Evolutionary conservation across 257 asterid genomes (phyloP), one percentile per base, ranked within the genome.

Genomic region (Solanum pimpinellifolium): DNA sequence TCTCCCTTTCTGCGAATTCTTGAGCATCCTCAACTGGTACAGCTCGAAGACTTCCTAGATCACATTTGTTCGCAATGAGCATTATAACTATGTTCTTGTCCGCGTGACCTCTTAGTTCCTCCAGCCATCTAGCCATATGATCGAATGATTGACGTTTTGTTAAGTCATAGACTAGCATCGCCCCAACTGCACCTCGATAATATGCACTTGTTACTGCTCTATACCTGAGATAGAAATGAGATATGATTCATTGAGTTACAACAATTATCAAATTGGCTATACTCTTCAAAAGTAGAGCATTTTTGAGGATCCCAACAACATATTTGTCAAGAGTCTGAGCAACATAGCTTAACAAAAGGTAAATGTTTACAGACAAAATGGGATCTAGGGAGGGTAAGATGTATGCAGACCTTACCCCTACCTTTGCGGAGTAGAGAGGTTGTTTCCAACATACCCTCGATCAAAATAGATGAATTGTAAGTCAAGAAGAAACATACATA

Each of bases 131-230:
- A 2, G 95, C 97, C 95, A 95, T 94, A 92, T 95, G 96, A 66
- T 95, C 98, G 60, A 95, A 95, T 5, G 98, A 95, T 87, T 94
- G 98, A 0, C 97, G 97, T 87, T 95, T 95, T 9, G 98, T 85
- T 90, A 95, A 92, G 89, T 95, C 98, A 18, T 93, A 95, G 0
- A 95, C 97, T 85, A 94, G 70, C 98, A 95, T 95, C 42, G 98
- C 98, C 5, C 98, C 98, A 20, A 93, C 98, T 27, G 98, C 98
- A 6, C 98, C 98, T 72, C 98, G 90, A 89, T 95, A 95, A 86
- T 95, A 95, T 49, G 98, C 98, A 68, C 98, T 95, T 83, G 98
- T 95, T 77, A 95, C 98, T 6, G 98, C 98, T 84, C 98, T 92
- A 80, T 95, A 95, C 93, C 98, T 95, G 42, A 80, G 41, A 46